phyloP scores from a whole-genome alignment of 768 basidiomycete genomes.

The Tephrocybe rancida region DNA sequence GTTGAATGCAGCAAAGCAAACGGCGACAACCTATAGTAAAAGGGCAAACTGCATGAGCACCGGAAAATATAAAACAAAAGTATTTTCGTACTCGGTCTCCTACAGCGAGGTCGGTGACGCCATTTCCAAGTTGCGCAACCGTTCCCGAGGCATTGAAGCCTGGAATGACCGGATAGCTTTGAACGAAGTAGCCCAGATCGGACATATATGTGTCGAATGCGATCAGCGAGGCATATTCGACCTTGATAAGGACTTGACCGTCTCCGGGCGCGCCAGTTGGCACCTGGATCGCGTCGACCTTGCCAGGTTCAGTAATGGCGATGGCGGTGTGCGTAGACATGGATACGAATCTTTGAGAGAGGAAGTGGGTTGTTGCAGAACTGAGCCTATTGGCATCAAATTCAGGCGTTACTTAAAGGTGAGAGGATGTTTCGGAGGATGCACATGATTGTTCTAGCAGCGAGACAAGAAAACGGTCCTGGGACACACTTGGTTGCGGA shows the following conservation, averaged over 20 bases:
- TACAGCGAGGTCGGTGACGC: constrained; percentile 28
- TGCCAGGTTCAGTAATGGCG: constrained; percentile 36
- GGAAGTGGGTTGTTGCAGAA: background rate
- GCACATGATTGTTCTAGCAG: too few species aligned
- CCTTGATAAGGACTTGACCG: constrained; percentile 38
- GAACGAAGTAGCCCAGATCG: constrained; percentile 29
- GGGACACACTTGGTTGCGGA: too few species aligned
- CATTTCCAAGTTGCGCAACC: constrained; percentile 35
- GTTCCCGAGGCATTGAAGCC: constrained; percentile 40
- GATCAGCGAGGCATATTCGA: constrained; percentile 37
- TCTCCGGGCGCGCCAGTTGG: constrained; percentile 30
- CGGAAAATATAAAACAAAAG: background rate
- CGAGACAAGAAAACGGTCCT: too few species aligned
- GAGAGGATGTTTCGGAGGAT: too few species aligned
- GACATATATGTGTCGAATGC: constrained; percentile 39
- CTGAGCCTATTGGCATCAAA: too few species aligned
- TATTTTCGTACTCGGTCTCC: constrained; percentile 36
- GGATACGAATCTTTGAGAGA: background rate
- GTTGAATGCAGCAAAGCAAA: constrained; percentile 11
- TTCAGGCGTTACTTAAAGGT: too few species aligned
- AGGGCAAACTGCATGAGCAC: background rate
- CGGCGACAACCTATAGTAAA: constrained; percentile 17
- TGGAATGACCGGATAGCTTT: constrained; percentile 31
- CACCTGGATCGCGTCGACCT: constrained; percentile 35
- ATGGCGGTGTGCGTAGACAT: constrained; percentile 45